A percentile compares a stretch with the other conserved stretches of the same genome.
Evolutionary conservation across 2,329 filamentous ascomycete genomes (phyloP).

Genomic region (Cladosporium sp.): DNA sequence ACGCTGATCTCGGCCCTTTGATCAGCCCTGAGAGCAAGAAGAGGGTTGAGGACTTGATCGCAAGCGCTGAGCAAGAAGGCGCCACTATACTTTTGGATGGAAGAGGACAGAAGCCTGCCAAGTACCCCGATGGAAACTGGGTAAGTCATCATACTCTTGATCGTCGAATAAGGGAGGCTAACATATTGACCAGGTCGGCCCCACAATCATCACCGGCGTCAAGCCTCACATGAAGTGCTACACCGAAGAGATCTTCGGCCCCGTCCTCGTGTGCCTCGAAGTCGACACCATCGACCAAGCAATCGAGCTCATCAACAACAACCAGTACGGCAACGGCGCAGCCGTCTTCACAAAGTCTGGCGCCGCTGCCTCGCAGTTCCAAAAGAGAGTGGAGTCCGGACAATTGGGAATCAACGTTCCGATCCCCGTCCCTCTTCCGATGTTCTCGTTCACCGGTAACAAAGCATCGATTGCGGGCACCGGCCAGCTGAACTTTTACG

Average conservation of each 20-base stretch:
- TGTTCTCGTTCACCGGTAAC: constrained; percentile 52
- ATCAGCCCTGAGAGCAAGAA: constrained; percentile 75
- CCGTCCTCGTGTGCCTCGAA: constrained; percentile 76
- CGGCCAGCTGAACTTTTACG: constrained; percentile 91
- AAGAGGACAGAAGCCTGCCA: constrained; percentile 66
- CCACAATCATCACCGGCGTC: constrained; percentile 78
- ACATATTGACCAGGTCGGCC: constrained; percentile 47
- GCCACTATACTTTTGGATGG: constrained; percentile 78
- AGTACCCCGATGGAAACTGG: constrained; percentile 82
- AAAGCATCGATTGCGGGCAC: constrained; percentile 89
- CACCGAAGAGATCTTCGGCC: constrained; percentile 79
- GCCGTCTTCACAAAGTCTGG: constrained; percentile 80
- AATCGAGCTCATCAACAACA: constrained; percentile 75
- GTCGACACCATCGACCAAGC: constrained; percentile 76
- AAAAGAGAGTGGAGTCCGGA: constrained; percentile 74
- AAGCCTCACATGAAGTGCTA: constrained; percentile 80
- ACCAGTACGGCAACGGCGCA: constrained; percentile 82
- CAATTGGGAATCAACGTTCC: constrained; percentile 84
- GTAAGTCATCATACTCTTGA: neutral
- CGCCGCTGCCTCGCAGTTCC: constrained; percentile 71
- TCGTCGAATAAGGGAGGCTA: neutral
- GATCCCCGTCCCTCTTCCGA: constrained; percentile 56
- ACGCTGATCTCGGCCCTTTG: constrained; percentile 75
- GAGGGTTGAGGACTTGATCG: constrained; percentile 72
- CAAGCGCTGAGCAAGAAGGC: constrained; percentile 72